A percentile compares a stretch with the other conserved stretches of the same genome.
Evolutionary conservation across 257 asterid species (phyloP).

Genomic region (Mitragyna speciosa): DNA sequence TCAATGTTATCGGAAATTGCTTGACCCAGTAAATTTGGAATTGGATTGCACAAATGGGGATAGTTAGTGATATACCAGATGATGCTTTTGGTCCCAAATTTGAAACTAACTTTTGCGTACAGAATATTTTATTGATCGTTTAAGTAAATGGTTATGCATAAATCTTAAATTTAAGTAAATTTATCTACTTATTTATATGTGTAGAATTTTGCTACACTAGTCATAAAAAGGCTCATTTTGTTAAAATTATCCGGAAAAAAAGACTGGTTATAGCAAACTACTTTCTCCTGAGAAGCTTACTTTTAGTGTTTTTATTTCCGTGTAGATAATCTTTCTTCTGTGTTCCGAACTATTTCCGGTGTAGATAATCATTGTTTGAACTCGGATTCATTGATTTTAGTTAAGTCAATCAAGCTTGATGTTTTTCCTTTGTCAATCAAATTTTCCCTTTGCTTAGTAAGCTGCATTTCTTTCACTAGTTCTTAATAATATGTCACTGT

Average conservation of each 20-base stretch:
- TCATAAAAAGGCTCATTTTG: neutral
- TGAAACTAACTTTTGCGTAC: neutral
- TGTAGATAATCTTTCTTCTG: no score
- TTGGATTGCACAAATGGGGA: neutral
- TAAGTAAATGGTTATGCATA: neutral
- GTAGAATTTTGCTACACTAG: neutral
- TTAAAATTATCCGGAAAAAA: neutral
- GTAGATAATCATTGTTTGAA: neutral
- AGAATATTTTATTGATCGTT: neutral
- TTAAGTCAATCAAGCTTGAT: neutral
- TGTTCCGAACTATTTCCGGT: neutral
- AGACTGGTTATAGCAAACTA: neutral
- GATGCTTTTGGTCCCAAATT: neutral
- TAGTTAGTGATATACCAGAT: neutral
- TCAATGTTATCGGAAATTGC: neutral
- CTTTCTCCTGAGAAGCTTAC: neutral
- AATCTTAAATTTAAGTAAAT: no score
- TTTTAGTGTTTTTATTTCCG: neutral
- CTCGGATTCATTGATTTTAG: constrained; percentile 10
- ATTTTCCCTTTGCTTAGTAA: neutral
- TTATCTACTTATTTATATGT: no score
- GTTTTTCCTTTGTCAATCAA: neutral
- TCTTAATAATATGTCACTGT: neutral
- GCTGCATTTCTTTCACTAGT: neutral
- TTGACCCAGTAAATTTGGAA: neutral